phyloP scores from a whole-genome alignment of 139 green algal genomes.

The Pleodorina starrii region DNA sequence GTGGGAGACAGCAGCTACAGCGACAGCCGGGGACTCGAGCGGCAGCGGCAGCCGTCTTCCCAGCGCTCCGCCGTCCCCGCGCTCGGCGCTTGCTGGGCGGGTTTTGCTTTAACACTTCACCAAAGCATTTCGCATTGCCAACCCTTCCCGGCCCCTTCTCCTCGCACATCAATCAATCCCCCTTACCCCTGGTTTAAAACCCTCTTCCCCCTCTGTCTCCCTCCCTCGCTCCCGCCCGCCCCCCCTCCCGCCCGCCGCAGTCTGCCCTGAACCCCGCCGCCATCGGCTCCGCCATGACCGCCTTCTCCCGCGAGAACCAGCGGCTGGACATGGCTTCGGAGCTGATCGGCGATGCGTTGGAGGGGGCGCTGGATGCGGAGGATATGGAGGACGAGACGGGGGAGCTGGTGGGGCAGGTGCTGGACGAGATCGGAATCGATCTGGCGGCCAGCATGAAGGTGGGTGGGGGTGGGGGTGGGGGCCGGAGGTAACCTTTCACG shows the following conservation, averaged over 20 bases:
- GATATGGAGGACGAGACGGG: slow-evolving; percentile 77
- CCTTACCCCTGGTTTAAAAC: too few species aligned
- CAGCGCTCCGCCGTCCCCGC: too few species aligned
- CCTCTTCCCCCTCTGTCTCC: too few species aligned
- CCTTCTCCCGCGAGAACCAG: slow-evolving; percentile 76
- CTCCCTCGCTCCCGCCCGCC: not conserved
- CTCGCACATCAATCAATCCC: too few species aligned
- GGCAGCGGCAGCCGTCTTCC: too few species aligned
- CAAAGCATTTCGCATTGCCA: too few species aligned
- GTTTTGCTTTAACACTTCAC: too few species aligned
- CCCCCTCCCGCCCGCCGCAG: not conserved
- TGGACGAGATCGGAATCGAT: slow-evolving; percentile 89
- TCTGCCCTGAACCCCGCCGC: slow-evolving; percentile 61
- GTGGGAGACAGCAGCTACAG: too few species aligned
- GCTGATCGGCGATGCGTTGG: slow-evolving; percentile 82
- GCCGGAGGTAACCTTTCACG: not conserved
- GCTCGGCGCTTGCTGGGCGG: too few species aligned
- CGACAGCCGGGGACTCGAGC: too few species aligned
- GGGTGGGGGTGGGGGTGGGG: too few species aligned
- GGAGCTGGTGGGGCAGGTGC: slow-evolving; percentile 79
- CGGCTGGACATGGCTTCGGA: slow-evolving; percentile 80
- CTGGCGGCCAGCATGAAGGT: slow-evolving; percentile 66
- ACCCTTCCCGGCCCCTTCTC: too few species aligned
- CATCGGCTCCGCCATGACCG: slow-evolving; percentile 65
- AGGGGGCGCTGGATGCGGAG: slow-evolving; percentile 77